Base-by-base conservation (phyloP, 352 stramenopile species). In the Phytophthora parvispora region DNA sequence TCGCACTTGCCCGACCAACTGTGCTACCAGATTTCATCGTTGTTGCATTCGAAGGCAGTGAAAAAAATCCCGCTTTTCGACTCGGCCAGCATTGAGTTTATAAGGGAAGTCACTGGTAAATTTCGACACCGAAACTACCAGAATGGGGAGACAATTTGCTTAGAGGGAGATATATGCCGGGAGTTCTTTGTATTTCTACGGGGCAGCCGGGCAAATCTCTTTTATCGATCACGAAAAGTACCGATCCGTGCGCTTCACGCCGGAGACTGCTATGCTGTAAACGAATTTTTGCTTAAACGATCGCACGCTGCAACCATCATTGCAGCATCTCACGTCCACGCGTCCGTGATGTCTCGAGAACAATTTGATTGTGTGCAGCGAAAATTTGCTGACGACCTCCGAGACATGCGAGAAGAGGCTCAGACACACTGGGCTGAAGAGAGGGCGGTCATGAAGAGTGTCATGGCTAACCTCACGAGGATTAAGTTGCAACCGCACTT, bases 151-250 rank as follows among this genome's bases (percentile, higher is more conserved):
- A 67, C 51, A 0, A 72, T 93, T 25, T 83, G 76, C 4, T 73
- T 80, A 6, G 77, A 91, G 48, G 83, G 72, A 28, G 75, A 77
- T 24, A 72, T 93, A 24, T 89, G 84, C 43, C 73, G 84, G 5
- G 81, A 93, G 36, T 81, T 90, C 36, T 78, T 90, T 15, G 80
- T 93, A 6, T 67, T 93, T n/a, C 67, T 89, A 25, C 69, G 60
- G 20, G 83, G 83, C 6, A 66, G 58, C 10, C 72, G 72, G 31
- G 72, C 78, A 13, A 86, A 93, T 45, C 28, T 89, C 6, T 91
- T 85, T 31, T 87, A 16, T 74, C 83, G 6, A 42, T 48, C 48
- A 27, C 47, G 47, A 2, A 51, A 58, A 40, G 58, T 66, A 20
- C 58, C 58, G 10, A 64, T 91, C 1, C 77, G 80, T 1, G 78